phyloP scores from a whole-genome alignment of 495 filamentous ascomycete genomes.

The Aspergillus diversus region DNA sequence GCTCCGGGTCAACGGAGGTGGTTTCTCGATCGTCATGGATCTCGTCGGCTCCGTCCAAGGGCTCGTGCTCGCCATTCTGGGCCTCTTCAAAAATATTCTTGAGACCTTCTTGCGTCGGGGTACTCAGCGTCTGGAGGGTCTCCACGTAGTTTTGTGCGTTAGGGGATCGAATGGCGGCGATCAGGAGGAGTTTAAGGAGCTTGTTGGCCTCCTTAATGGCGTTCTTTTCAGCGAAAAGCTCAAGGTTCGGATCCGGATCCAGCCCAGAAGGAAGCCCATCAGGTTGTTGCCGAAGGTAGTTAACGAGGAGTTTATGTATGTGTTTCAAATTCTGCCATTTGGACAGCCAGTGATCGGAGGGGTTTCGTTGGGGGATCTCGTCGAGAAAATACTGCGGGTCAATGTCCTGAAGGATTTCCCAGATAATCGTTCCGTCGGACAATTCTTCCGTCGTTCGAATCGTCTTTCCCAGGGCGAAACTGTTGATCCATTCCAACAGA shows the following conservation, averaged over 20 bases:
- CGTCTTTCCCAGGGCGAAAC: constrained; percentile 51
- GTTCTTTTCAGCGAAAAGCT: constrained; percentile 57
- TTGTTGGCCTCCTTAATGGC: constrained; percentile 51
- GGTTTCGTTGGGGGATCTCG: constrained; percentile 59
- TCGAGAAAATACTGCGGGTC: constrained; percentile 71
- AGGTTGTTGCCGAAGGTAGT: constrained; percentile 65
- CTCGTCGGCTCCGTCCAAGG: constrained; percentile 40
- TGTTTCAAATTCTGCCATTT: constrained; percentile 68
- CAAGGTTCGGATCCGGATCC: constrained; percentile 57
- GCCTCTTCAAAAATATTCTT: constrained; percentile 56
- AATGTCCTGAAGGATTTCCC: constrained; percentile 68
- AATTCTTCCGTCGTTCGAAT: constrained; percentile 62
- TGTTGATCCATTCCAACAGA: constrained; percentile 63
- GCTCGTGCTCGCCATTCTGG: constrained; percentile 45
- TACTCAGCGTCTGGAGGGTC: constrained; percentile 51
- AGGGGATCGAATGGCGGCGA: constrained; percentile 62
- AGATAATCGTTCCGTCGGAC: constrained; percentile 73
- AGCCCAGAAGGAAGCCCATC: constrained; percentile 53
- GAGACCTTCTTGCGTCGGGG: constrained; percentile 48
- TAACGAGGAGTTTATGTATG: constrained; percentile 65
- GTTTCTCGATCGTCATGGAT: constrained; percentile 41
- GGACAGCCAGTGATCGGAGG: constrained; percentile 52
- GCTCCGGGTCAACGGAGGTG: constrained; percentile 47
- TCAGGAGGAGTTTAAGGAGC: constrained; percentile 65
- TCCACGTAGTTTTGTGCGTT: constrained; percentile 58